A percentile compares a stretch with the other conserved stretches of the same genome.
Evolutionary conservation across 441 rosid genomes (phyloP).

Genomic region (Jatropha podagrica): DNA sequence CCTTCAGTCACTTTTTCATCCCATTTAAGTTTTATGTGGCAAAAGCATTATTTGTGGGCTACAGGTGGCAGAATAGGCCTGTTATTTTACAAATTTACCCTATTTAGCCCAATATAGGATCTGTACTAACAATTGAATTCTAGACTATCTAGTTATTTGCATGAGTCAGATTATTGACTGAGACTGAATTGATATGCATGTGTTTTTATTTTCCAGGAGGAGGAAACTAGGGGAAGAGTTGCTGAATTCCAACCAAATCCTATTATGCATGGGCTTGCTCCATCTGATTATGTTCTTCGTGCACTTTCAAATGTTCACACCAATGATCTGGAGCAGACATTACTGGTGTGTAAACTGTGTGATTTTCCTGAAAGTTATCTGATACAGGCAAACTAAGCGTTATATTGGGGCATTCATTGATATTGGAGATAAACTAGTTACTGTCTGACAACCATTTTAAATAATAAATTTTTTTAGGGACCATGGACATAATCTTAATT

Average conservation of each 20-base stretch:
- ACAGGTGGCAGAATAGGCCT: neutral
- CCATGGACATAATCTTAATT: neutral
- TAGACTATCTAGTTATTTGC: neutral
- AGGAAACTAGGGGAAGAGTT: slow-evolving; percentile 54
- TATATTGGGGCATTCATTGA: neutral
- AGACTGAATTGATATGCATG: slow-evolving; percentile 13
- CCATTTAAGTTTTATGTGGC: neutral
- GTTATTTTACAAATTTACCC: neutral
- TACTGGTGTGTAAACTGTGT: slow-evolving; percentile 53
- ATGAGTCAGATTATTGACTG: neutral
- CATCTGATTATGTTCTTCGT: slow-evolving; percentile 74
- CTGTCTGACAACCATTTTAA: neutral
- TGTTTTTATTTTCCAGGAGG: slow-evolving; percentile 54
- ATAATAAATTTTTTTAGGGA: neutral
- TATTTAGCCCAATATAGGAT: neutral
- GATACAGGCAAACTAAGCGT: neutral
- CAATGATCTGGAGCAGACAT: slow-evolving; percentile 87
- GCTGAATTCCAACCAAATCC: slow-evolving; percentile 63
- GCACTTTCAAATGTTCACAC: slow-evolving; percentile 68
- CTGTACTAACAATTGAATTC: neutral
- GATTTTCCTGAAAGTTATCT: neutral
- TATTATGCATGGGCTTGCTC: slow-evolving; percentile 70
- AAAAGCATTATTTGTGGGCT: neutral
- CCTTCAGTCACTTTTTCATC: neutral
- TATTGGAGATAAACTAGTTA: neutral